Base-by-base conservation (phyloP, 371 early-diverging fungal genomes). In the Smittium culicis region DNA sequence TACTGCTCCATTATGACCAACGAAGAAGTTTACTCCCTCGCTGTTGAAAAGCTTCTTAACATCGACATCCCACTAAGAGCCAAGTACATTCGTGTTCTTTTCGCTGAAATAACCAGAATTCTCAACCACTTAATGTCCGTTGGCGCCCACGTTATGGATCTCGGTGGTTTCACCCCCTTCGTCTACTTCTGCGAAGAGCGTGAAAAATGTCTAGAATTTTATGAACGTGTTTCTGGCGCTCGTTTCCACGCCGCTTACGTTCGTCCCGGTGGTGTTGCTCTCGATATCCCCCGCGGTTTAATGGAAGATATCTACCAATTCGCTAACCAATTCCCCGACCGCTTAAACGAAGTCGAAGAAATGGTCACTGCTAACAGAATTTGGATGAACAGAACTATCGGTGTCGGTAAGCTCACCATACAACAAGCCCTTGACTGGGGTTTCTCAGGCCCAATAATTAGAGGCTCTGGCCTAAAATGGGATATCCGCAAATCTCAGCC, bases 101-200 rank as follows among this genome's bases (percentile, higher is more conserved):
- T 96, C 83, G 96, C 83, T 72, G 98, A 97, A 79, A 92, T 97
- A 72, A 97, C 98, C 27, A 90, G 96, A 75, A 86, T 97, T 67
- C 80, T 92, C 66, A 97, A 97, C 85, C 98, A 97, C 82, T 91
- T 93, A 76, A 95, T 97, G 96, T 91, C 98, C 59, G 82, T 93
- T 68, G 93, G 92, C 77, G 86, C 94, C 57, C 96, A 96, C 79
- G 93, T 94, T 65, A 84, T 96, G 85, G 98, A 97, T 75, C 93
- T 96, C 33, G 98, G 96, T 75, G 98, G 94, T 34, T 80, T 95
- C 77, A 94, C 98, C 24, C 98, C 98, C 66, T 93, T 97, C 83
- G 81, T 97, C 77, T 97, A 95, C 89, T 86, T 96, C 89, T 95
- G 96, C 73, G 98, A 97, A 80, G 98, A 97, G 81, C 93, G 98